phyloP scores from a whole-genome alignment of 2,329 filamentous ascomycete genomes.

The Calonectria pseudoreteaudii region DNA sequence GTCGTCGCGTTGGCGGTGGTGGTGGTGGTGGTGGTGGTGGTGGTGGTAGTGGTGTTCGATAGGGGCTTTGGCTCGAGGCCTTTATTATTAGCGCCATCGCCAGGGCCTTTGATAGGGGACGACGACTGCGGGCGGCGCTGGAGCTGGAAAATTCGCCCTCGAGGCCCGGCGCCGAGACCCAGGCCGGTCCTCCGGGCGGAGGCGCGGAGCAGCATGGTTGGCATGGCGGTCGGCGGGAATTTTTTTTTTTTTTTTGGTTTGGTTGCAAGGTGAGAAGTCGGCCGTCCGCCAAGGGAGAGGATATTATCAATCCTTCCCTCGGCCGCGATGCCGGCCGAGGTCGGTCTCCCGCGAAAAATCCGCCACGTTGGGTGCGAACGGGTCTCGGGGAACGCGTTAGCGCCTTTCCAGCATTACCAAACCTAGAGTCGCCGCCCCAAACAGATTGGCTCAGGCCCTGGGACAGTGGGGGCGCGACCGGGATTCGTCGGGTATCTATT shows the following conservation, averaged over 20 bases:
- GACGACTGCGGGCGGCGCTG: conserved; percentile 36
- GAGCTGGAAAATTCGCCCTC: conserved; percentile 24
- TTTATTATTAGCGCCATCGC: conserved; percentile 4
- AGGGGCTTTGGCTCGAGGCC: conserved; percentile 30
- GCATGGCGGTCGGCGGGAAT: conserved; percentile 21
- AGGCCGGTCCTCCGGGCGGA: conserved; percentile 27
- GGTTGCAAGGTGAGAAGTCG: conserved; percentile 7
- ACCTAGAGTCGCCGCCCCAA: not conserved
- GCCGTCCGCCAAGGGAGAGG: conserved; percentile 8
- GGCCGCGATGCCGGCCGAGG: conserved; percentile 5
- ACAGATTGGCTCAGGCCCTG: conserved; percentile 8
- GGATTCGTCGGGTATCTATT: not conserved
- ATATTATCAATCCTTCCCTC: conserved; percentile 9
- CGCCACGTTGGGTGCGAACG: conserved; percentile 3
- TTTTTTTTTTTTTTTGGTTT: not conserved
- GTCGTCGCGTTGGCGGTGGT: not conserved
- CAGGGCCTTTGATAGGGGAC: not conserved
- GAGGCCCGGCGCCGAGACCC: conserved; percentile 4
- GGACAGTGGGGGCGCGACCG: not conserved
- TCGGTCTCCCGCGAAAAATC: conserved; percentile 16
- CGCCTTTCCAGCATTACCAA: not conserved
- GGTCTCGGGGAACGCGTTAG: conserved; percentile 11
- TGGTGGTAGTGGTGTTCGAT: conserved; percentile 29
- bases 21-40: not conserved
- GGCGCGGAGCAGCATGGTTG: conserved; percentile 34